Evolutionary conservation across 2,329 filamentous ascomycete species (phyloP), one percentile per base, ranked within the genome.

Genomic region (Microsporum ferrugineum): DNA sequence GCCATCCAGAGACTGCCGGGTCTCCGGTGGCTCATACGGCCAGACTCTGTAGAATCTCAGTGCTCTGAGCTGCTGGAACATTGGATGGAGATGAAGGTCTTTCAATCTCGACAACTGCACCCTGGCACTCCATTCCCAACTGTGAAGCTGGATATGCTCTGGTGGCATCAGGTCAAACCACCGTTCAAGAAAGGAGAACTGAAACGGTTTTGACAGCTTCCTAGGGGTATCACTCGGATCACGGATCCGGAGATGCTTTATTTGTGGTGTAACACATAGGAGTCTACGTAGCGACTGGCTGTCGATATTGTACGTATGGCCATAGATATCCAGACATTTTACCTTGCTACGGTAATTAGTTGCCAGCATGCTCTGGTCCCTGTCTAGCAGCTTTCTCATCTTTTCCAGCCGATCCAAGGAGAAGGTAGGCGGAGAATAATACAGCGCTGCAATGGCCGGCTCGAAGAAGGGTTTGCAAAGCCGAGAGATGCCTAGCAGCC

Each of bases 271-370:
- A 53, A 82, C 78, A 45, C 79, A 77, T 23, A 95, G 76, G 57
- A 95, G 72, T 31, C 79, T 61, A 85, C 76, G 27, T 82, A 8
- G 80, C 80, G 47, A 77, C 75, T 1, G 78, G 76, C 10, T 77
- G 23, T 59, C 57, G n/a, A 47, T n/a, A 78, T 68, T 78, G 62
- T 75, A 81, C 66, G 71, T 81, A 41, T 78, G 81, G 8, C 87
- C 84, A 68, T 94, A 86, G 56, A 95, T 77, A 62, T 84, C 82
- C 27, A 96, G 74, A 5, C 81, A 79, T 68, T 86, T 82, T 57
- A 94, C 80, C 75, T 91, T 95, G 66, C 79, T 79, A 45, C 82
- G 79, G 70, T 92, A 92, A 64, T 88, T 85, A 64, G 82, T 80
- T 1, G 72, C 70, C 1, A 82, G 80, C 1, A 74, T 71, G 3